Evolutionary conservation across 2,329 filamentous ascomycete genomes (phyloP).

Genomic region (Phaeosphaeria sp.): DNA sequence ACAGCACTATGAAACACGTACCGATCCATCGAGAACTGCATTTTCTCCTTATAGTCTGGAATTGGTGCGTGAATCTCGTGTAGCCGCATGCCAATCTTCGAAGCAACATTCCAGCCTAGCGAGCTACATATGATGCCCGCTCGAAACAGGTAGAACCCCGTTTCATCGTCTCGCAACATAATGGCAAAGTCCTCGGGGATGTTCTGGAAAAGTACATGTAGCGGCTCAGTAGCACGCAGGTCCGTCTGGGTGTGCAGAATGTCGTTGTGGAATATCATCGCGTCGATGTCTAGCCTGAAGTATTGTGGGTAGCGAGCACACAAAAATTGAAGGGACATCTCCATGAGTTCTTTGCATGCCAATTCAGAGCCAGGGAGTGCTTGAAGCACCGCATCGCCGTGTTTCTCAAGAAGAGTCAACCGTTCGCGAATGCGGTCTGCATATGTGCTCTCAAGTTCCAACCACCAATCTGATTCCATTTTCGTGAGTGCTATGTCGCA

Average conservation of each 20-base stretch:
- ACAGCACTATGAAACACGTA: constrained; percentile 46
- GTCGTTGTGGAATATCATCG: constrained; percentile 68
- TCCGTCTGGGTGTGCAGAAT: constrained; percentile 70
- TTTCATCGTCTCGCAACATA: constrained; percentile 72
- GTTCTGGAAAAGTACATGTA: constrained; percentile 76
- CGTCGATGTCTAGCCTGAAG: constrained; percentile 66
- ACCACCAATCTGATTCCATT: constrained; percentile 83
- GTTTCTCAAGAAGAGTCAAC: constrained; percentile 65
- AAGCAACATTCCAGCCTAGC: constrained; percentile 78
- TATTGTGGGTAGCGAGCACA: constrained; percentile 77
- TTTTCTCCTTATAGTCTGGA: constrained; percentile 86
- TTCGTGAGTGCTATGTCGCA: constrained; percentile 70
- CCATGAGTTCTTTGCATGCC: constrained; percentile 85
- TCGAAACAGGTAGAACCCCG: constrained; percentile 75
- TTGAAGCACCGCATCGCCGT: constrained; percentile 70
- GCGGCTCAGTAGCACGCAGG: constrained; percentile 67
- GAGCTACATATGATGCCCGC: constrained; percentile 80
- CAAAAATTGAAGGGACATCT: constrained; percentile 83
- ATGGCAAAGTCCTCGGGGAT: constrained; percentile 86
- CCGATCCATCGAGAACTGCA: constrained; percentile 87
- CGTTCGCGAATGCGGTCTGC: constrained; percentile 71
- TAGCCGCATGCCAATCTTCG: constrained; percentile 75
- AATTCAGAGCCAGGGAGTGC: constrained; percentile 76
- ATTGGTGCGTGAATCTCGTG: constrained; percentile 75
- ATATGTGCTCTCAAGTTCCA: constrained; percentile 84